Conservation (phyloP, 208 protist species). For the Wallacemonas collosoma region DNA sequence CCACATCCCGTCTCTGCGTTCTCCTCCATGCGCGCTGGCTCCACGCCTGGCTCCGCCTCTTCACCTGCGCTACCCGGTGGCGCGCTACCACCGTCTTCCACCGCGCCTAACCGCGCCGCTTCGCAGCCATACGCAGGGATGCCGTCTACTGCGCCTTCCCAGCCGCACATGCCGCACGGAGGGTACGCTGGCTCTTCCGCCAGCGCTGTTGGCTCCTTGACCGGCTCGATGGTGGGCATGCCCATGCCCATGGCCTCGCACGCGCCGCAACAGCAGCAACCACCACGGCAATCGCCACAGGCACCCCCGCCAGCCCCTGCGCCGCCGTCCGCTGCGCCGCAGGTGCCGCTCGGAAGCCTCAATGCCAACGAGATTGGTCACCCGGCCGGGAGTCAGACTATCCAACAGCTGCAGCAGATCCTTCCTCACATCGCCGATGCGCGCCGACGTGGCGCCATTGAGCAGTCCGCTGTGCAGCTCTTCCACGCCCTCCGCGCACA, state of each 20-base stretch:
- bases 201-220: conserved; percentile 1
- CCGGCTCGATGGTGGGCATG: conserved; percentile 5
- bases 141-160: conserved; percentile 18
- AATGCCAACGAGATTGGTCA: conserved; percentile 5
- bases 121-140: neutral
- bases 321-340: conserved; percentile 5
- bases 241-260: neutral
- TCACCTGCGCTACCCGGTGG: conserved; percentile 14
- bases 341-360: conserved; percentile 16
- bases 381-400: conserved; percentile 24
- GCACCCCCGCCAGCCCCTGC: neutral
- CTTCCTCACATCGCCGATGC: conserved; percentile 42
- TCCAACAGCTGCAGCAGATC: conserved; percentile 39
- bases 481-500: conserved; percentile 48
- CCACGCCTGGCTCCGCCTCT: conserved; percentile 16
- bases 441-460: conserved; percentile 42
- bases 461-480: conserved; percentile 58
- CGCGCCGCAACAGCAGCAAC: neutral
- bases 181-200: neutral
- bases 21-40: conserved; percentile 49
- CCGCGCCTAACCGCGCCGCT: conserved; percentile 14
- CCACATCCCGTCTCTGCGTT: conserved; percentile 68
- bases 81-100: neutral
- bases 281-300: neutral
- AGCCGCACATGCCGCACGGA: conserved; percentile 12